Percentiles rank a stretch among this genome's conserved stretches.
These are phyloP conservation scores for Tulasnella sp. DNA, from an alignment of 768 basidiomycete genomes.

Conservation along the genomic window DNA sequence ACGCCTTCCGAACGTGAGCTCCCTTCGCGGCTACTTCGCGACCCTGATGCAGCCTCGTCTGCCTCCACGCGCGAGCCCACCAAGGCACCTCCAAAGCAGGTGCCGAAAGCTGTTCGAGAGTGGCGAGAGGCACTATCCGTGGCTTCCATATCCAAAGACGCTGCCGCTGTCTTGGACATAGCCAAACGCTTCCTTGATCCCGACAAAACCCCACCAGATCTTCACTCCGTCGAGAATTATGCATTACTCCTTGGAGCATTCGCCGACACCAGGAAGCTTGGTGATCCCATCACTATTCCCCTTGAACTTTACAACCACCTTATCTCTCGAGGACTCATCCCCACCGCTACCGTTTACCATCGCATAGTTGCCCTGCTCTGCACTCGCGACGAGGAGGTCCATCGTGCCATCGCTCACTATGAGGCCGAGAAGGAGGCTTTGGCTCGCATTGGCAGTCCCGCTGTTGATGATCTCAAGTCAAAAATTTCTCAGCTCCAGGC, in stretches of 20 bases:
- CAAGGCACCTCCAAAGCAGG: not conserved
- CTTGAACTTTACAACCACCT: constrained; percentile 63
- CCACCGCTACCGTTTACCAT: constrained; percentile 51
- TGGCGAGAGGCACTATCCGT: not conserved
- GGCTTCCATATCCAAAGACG: not conserved
- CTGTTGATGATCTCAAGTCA: constrained; percentile 25
- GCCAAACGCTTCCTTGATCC: not conserved
- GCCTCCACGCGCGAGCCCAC: not conserved
- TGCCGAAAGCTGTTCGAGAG: constrained; percentile 1
- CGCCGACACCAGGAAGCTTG: constrained; percentile 25
- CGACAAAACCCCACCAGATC: not conserved
- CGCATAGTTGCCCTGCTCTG: constrained; percentile 49
- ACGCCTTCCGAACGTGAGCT: constrained; percentile 33
- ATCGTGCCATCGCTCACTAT: constrained; percentile 33
- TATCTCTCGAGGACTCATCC: constrained; percentile 45
- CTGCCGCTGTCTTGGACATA: not conserved
- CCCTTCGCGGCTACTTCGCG: not conserved
- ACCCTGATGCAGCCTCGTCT: not conserved
- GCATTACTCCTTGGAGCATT: constrained; percentile 52
- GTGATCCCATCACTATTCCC: constrained; percentile 44
- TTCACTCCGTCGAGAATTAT: constrained; percentile 38
- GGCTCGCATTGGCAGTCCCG: constrained; percentile 20
- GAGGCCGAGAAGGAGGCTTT: constrained; percentile 31
- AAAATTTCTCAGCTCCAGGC: constrained; percentile 24
- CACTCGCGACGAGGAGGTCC: constrained; percentile 54